phyloP scores from a whole-genome alignment of 371 early-diverging fungal species.

The Lichtheimia corymbifera region DNA sequence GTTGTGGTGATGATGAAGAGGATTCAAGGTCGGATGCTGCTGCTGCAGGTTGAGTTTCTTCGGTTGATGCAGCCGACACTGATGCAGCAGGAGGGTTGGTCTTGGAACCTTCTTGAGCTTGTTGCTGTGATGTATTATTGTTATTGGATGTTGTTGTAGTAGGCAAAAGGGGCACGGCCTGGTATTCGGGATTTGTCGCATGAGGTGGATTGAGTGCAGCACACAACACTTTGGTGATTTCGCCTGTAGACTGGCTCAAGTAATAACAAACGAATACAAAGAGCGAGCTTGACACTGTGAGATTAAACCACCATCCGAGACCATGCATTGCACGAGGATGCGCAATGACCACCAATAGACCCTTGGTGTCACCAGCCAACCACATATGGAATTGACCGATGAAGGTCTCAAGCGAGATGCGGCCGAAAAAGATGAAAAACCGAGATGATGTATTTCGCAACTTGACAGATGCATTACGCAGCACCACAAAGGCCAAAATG shows the following conservation, averaged over 20 bases:
- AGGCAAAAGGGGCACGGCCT: slow-evolving; percentile 29
- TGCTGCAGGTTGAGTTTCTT: slow-evolving; percentile 3
- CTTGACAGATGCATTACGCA: slow-evolving; percentile 63
- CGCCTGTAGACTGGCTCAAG: slow-evolving; percentile 54
- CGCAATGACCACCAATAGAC: slow-evolving; percentile 51
- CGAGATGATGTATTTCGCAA: slow-evolving; percentile 54
- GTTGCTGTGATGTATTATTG: slow-evolving; percentile 1
- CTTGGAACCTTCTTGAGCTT: background rate
- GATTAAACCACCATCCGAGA: slow-evolving; percentile 60
- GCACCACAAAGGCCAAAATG: slow-evolving; percentile 59
- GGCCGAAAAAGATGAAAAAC: slow-evolving; percentile 64
- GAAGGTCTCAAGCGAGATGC: slow-evolving; percentile 73
- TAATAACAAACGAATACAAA: slow-evolving; percentile 61
- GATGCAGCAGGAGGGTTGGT: slow-evolving; percentile 6
- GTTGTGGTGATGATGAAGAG: background rate
- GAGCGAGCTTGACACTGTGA: slow-evolving; percentile 46
- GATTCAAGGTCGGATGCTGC: background rate
- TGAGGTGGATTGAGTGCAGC: slow-evolving; percentile 9
- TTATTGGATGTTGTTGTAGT: slow-evolving; percentile 17
- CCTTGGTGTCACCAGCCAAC: slow-evolving; percentile 75
- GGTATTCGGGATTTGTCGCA: slow-evolving; percentile 12
- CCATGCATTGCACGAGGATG: slow-evolving; percentile 32
- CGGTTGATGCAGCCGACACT: background rate
- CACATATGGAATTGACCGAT: slow-evolving; percentile 82
- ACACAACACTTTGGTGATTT: slow-evolving; percentile 47